Percentiles rank a stretch among this genome's conserved stretches.
These are phyloP conservation scores for Pythium sp. DNA, from an alignment of 352 stramenopile species.

Conservation along the genomic window DNA sequence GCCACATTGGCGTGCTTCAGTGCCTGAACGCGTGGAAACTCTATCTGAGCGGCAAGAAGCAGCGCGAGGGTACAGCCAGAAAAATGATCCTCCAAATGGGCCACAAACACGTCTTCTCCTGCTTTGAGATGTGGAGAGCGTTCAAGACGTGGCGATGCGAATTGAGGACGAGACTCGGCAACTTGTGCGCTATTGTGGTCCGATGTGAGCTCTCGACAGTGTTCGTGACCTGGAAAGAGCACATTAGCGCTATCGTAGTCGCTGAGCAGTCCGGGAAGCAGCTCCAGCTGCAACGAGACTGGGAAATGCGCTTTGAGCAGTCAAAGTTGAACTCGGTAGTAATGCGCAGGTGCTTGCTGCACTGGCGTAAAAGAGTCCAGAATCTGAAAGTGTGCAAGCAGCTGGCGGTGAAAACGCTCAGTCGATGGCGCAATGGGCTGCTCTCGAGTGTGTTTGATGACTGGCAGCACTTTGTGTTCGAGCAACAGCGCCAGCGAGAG, in stretches of 20 bases:
- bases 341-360: constrained; percentile 23
- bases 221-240: constrained; percentile 19
- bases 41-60: constrained; percentile 7
- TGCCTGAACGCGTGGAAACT: constrained; percentile 62
- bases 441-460: constrained; percentile 18
- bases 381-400: neutral
- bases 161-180: neutral
- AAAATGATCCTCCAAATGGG: constrained; percentile 33
- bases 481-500: constrained; percentile 22
- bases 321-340: constrained; percentile 23
- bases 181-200: neutral
- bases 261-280: constrained; percentile 16
- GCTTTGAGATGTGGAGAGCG: constrained; percentile 20
- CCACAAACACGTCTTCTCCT: constrained; percentile 22
- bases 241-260: constrained; percentile 12
- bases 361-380: constrained; percentile 23
- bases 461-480: constrained; percentile 24
- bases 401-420: constrained; percentile 21
- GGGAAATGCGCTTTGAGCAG: constrained; percentile 25
- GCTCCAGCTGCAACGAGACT: constrained; percentile 23
- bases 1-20: constrained; percentile 28
- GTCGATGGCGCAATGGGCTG: constrained; percentile 23
- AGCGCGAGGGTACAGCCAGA: constrained; percentile 23
- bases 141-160: constrained; percentile 5
- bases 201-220: neutral